phyloP scores from a whole-genome alignment of 345 rosid species.

The Rubroshorea leprosula region DNA sequence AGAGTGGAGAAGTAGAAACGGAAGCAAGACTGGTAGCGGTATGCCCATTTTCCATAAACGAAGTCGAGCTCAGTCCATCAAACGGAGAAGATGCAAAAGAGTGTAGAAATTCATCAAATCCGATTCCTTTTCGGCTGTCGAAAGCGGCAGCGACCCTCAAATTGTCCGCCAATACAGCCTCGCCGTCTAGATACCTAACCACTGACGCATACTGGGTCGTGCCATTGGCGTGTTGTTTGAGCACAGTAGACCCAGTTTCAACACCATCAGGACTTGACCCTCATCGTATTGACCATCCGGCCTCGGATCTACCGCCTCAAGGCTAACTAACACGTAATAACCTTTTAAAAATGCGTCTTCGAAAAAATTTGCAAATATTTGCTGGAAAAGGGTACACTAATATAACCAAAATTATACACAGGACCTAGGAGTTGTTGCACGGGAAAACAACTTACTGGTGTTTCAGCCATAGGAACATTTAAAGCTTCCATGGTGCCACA shows the following conservation, averaged over 20 bases:
- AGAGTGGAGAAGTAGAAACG: constrained; percentile 31
- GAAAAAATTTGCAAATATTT: background rate
- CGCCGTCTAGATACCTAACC: constrained; percentile 27
- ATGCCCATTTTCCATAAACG: constrained; percentile 19
- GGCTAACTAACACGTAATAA: background rate
- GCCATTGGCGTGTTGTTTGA: constrained; percentile 21
- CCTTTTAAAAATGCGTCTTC: background rate
- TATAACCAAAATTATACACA: background rate
- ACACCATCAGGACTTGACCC: constrained; percentile 28
- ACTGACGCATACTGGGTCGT: constrained; percentile 32
- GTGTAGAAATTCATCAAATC: constrained; percentile 28
- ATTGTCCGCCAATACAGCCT: constrained; percentile 7
- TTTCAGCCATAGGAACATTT: constrained; percentile 96
- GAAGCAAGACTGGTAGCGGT: constrained; percentile 21
- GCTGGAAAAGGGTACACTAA: background rate
- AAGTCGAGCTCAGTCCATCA: constrained; percentile 24
- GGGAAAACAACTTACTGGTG: constrained; percentile 55
- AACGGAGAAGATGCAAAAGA: constrained; percentile 35
- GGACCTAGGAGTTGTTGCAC: background rate
- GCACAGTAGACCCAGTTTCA: constrained; percentile 36
- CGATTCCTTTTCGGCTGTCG: background rate
- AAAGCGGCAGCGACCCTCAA: constrained; percentile 14
- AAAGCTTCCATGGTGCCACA: constrained; percentile 99
- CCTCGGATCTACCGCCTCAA: constrained; percentile 20
- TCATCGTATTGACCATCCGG: constrained; percentile 16